Evolutionary conservation across 2,329 filamentous ascomycete species (phyloP), one percentile per base, ranked within the genome.

Genomic region (Apiospora arundinis): DNA sequence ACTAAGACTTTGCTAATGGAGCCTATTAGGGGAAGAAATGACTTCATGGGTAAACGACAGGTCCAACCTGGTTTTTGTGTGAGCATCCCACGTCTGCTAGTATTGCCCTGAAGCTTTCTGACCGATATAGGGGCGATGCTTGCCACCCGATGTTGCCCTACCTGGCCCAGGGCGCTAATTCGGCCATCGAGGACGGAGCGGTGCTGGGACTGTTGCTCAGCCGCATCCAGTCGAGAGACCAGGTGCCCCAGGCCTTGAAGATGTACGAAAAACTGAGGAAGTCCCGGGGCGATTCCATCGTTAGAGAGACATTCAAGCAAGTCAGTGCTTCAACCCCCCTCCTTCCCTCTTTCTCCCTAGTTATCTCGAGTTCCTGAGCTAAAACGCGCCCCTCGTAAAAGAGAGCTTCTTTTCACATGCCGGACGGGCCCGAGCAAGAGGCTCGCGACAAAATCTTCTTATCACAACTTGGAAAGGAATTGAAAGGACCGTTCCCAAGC

Each of bases 131-230:
- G 1, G 90, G 90, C 6, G 90, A 92, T 74, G 83, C 88, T 0
- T 92, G 89, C 72, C 90, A 92, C 76, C 87, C 89, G 0, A 91
- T 91, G 89, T 81, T 92, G 2, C 89, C 89, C 3, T 88, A 89
- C 74, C 83, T 90, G 40, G 91, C 89, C 0, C 92, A 90, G 78
- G 91, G 92, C 0, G 91, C 91, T 18, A 92, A 92, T 76, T 90
- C 87, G 0, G 88, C 89, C 0, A 83, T 93, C 0, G 91, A 93
- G 76, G 92, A 93, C 69, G 91, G 91, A 0, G 90, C 91, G 0
- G 90, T 92, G 0, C 80, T 93, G 0, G 91, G 91, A 0, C 82
- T 85, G 0, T 76, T 92, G 1, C 80, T 93, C 0, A 85, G 86
- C 0, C 82, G 85, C 2, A 81, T 91, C 12, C 80, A 82, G 45